Evolutionary conservation across 2,329 filamentous ascomycete species (phyloP).

Genomic region (Xylariaceae sp.): DNA sequence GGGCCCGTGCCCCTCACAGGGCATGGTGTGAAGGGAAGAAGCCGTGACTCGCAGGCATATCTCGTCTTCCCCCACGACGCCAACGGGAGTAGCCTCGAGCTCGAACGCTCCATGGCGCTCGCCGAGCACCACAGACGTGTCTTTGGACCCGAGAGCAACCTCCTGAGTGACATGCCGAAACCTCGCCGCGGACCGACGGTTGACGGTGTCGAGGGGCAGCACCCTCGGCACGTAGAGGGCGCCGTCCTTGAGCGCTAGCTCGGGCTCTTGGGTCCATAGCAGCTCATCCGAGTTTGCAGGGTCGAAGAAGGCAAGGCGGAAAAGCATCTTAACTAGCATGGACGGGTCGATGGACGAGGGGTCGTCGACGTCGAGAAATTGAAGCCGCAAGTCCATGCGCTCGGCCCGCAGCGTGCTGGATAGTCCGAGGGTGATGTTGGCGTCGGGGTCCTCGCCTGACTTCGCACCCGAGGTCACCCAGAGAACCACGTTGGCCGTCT

Average conservation of each 20-base stretch:
- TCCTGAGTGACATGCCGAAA: too few relatives aligned
- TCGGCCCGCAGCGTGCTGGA: conserved; percentile 1
- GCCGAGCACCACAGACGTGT: too few relatives aligned
- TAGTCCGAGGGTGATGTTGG: conserved; percentile 3
- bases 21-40: too few relatives aligned
- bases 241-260: conserved; percentile 4
- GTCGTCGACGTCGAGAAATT: conserved; percentile 5
- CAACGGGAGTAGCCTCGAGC: too few relatives aligned
- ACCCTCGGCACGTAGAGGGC: conserved; percentile 5
- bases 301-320: conserved; percentile 2
- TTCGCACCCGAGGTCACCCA: conserved; percentile 4
- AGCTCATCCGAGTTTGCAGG: neutral
- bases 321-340: conserved; percentile 3
- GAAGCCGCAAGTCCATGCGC: conserved; percentile 1
- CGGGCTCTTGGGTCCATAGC: conserved; percentile 5
- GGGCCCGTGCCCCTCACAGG: too few relatives aligned
- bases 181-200: too few relatives aligned
- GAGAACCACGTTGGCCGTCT: conserved; percentile 1
- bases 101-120: too few relatives aligned
- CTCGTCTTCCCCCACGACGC: too few relatives aligned
- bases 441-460: conserved; percentile 1
- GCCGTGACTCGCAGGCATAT: too few relatives aligned
- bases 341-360: neutral
- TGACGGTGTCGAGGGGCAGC: neutral
- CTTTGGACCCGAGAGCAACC: too few relatives aligned